phyloP scores from a whole-genome alignment of 768 basidiomycete genomes.

The Mycena filopes region DNA sequence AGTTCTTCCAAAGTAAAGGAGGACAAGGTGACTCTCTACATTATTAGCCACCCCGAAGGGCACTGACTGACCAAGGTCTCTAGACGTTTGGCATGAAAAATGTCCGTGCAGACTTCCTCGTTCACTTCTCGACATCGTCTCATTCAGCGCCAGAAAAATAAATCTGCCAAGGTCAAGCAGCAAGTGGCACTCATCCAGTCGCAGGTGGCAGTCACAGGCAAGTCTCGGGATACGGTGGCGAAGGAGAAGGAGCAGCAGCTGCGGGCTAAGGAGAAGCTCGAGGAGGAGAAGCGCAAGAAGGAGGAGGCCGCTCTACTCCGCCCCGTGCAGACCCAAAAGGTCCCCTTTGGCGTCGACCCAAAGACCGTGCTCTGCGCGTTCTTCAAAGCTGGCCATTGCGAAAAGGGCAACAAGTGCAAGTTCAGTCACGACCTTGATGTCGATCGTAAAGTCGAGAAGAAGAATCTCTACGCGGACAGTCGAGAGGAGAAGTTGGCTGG shows the following conservation, averaged over 20 bases:
- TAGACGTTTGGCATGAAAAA: constrained; percentile 94
- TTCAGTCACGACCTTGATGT: constrained; percentile 95
- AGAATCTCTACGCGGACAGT: constrained; percentile 90
- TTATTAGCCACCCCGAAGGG: constrained; percentile 36
- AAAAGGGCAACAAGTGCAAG: constrained; percentile 96
- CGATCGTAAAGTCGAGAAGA: constrained; percentile 93
- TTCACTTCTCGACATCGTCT: neutral
- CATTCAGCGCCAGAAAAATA: constrained; percentile 79
- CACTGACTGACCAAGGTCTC: constrained; percentile 40
- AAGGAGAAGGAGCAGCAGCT: constrained; percentile 89
- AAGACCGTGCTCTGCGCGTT: constrained; percentile 94
- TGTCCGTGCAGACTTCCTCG: constrained; percentile 54
- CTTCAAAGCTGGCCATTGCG: constrained; percentile 92
- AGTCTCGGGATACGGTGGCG: constrained; percentile 80
- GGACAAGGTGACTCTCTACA: constrained; percentile 70
- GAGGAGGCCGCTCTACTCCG: constrained; percentile 88
- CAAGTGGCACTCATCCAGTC: constrained; percentile 84
- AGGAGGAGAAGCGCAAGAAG: constrained; percentile 86
- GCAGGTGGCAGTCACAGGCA: constrained; percentile 78
- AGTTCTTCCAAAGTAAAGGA: constrained; percentile 79
- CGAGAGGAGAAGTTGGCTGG: constrained; percentile 84
- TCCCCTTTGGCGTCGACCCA: constrained; percentile 96
- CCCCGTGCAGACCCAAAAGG: constrained; percentile 83
- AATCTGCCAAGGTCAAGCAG: constrained; percentile 92
- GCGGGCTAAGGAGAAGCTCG: constrained; percentile 77